Evolutionary conservation across 495 filamentous ascomycete genomes (phyloP), one percentile per base, ranked within the genome.

Genomic region (Polyplosphaeria fusca): DNA sequence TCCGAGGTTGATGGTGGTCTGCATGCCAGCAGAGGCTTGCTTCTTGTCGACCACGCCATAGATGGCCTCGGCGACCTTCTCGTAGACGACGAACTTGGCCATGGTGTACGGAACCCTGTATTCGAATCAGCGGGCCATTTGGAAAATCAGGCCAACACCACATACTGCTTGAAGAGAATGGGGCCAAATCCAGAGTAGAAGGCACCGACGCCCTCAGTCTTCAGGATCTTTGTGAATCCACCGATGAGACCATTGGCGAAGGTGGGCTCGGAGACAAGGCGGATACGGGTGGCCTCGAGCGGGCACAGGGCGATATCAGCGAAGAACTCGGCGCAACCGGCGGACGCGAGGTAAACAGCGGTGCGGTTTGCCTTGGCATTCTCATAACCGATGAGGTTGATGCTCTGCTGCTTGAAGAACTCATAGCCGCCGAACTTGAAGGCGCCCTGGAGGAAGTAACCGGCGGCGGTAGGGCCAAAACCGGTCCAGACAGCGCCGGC

Each of bases 61-160:
- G 79, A 89, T 68, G 43, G 78, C 58, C 80, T 98, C 94, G 66
- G 85, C 75, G 69, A 89, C 88, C 83, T 96, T 96, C 82, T 98
- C 93, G 85, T 86, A 96, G 65, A 96, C 93, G 75, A 96, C 93
- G 82, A 98, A 98, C 82, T 98, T 98, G 80, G 94, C 80, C 93
- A 98, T 96, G 73, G 93, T 98, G 81, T 98, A 98, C 57, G 93
- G 93, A 73, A 98, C 87, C 82, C 89, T 95, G 65, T 14, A 44
- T 2, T 45, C n/a, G 30, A 14, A 16, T 53, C 20, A 57, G 51
- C 37, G 3, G 13, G 20, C 14, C 30, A 35, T 7, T 4, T 45
- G 42, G 3, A 9, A 19, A 24, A 14, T 16, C 2, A 0, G 22
- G 27, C 16, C 3, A 14, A 28, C 13, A 4, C 3, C 14, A 83